Base-by-base conservation (phyloP, 2,329 filamentous ascomycete genomes). In the Triangularia setosa region DNA sequence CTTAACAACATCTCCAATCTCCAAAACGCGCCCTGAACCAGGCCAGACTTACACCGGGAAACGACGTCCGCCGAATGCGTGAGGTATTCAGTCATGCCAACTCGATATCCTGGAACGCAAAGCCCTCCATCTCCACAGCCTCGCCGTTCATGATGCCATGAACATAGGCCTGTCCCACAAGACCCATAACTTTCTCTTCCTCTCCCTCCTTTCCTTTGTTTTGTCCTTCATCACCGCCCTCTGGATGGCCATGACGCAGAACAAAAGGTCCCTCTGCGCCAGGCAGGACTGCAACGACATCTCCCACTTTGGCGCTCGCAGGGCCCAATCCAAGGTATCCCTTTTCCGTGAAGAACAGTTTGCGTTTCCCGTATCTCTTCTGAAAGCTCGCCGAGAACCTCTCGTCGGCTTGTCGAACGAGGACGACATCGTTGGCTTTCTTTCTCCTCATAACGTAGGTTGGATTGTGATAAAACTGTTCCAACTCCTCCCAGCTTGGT, bases 131-230 rank as follows among this genome's bases (percentile, higher is more conserved):
- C 6, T 40, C 33, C 12, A 58, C 8, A 4, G 60, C 62, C 33
- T 67, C 65, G 8, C 65, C 65, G 21, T 63, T 24, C 62, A 64
- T 64, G 16, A 67, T 60, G 3, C 65, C 65, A 18, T 67, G 65
- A 27, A 67, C 57, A 54, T 67, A 67, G 12, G 62, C 60, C 35
- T 63, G 60, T 1, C 65, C 65, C 14, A 67, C 53, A 21, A 67
- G 35, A 28, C 61, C 27, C 12, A 65, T 30, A 28, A 14, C 30
- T 9, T 27, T 44, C 1, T 14, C 27, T 21, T 6, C 14, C 4
- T n/a, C 16, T 7, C 14, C 14, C 9, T 21, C 8, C 14, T 21
- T 11, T 11, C 44, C 54, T 2, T 44, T 21, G 14, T 6, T 27
- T 5, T 23, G 6, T 2, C 8, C 21, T 2, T 8, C 28, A 14